Base-by-base conservation (phyloP, 2,329 filamentous ascomycete species). In the Talaromyces atroroseus region DNA sequence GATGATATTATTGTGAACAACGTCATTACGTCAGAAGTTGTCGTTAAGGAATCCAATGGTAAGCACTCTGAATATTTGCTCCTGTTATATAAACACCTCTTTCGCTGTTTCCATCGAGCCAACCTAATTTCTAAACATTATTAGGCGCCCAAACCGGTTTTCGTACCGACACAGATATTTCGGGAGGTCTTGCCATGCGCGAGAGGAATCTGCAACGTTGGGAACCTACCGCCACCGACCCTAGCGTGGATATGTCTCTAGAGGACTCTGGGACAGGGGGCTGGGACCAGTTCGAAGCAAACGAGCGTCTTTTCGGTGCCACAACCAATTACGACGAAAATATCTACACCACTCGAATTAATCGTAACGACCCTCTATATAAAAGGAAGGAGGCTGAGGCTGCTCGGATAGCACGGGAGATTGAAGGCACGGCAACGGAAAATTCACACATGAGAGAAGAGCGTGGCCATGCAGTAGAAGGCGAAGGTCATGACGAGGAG, bases 201-300 rank as follows among this genome's bases (percentile, higher is more conserved):
- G 90, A 95, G 72, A 85, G 91, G 58, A 79, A 84, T 52, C 78
- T 97, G 42, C 86, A 96, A 68, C 86, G 82, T 64, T 97, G 92
- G 91, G 83, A 91, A 55, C 84, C 89, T 6, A 86, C 85, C 62
- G 71, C 78, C 4, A 84, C 78, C 4, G 84, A 86, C 60, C 69
- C 72, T 4, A 80, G 81, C 26, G 71, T 82, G 42, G 87, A 92
- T 66, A 79, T 89, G 62, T 87, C 87, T 49, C 79, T 96, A 23
- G 90, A 94, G 65, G 83, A 77, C 51, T 64, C 78, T 2, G 61
- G 59, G n/a, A 72, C 69, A 52, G 77, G 75, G 6, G 77, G 75
- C 10, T 99, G 94, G 94, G 92, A 99, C 70, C 94, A 99, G 71
- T 99, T 99, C 67, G 88, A 89, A 57, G 86, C 83, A 60, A 97